Percentiles rank a stretch among this genome's conserved stretches.
These are phyloP conservation scores for Moesziomyces sp. DNA, from an alignment of 1,284 basidiomycete genomes.

Conservation along the genomic window DNA sequence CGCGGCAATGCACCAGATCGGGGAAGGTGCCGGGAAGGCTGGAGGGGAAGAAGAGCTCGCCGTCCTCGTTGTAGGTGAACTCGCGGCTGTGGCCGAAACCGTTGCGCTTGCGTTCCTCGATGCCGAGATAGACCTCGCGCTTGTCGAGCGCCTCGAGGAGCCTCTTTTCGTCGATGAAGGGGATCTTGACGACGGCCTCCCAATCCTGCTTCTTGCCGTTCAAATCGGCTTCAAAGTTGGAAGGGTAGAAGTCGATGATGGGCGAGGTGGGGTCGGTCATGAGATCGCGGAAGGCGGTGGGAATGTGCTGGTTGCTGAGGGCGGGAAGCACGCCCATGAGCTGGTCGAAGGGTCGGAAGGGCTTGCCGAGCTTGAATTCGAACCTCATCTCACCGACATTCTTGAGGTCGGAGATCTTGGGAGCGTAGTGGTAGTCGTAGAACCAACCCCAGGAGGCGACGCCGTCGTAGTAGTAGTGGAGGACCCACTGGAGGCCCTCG, in stretches of 20 bases:
- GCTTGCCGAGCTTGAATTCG: conserved; percentile 84
- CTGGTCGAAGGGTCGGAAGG: conserved; percentile 95
- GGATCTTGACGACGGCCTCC: conserved; percentile 99
- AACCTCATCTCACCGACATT: conserved; percentile 83
- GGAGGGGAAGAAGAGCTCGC: conserved; percentile 80
- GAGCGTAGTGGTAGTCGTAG: conserved; percentile 95
- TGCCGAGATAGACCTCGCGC: conserved; percentile 82
- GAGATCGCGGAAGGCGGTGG: conserved; percentile 86
- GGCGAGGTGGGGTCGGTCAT: conserved; percentile 88
- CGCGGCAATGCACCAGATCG: conserved; percentile 82
- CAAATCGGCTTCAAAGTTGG: conserved; percentile 88
- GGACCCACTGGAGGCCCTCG: conserved; percentile 97
- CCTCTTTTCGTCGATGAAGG: conserved; percentile 89
- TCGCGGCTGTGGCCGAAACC: conserved; percentile 80
- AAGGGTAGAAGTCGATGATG: conserved; percentile 94
- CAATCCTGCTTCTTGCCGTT: conserved; percentile 99
- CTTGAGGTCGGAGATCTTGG: conserved; percentile 78
- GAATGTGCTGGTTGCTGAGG: conserved; percentile 88
- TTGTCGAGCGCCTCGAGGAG: conserved; percentile 76
- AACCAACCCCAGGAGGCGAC: conserved; percentile 99
- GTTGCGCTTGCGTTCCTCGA: conserved; percentile 83
- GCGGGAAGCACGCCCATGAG: conserved; percentile 96
- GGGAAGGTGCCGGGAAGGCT: conserved; percentile 96
- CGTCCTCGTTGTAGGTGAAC: conserved; percentile 76
- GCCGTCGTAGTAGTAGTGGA: conserved; percentile 98